phyloP scores from a whole-genome alignment of 495 filamentous ascomycete species.

The Rusavskia elegans region DNA sequence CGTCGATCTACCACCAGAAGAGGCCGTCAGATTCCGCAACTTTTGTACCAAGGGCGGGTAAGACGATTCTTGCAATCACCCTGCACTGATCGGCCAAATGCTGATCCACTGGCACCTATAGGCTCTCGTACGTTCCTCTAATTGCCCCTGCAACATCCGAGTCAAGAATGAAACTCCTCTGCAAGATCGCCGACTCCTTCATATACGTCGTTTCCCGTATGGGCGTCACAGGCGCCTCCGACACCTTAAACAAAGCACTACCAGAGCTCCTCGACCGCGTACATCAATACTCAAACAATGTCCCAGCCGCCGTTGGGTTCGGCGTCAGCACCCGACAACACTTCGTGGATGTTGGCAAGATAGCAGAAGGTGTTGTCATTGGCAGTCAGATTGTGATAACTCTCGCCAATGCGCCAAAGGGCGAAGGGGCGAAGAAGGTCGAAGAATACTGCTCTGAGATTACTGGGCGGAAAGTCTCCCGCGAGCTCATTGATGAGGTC shows the following conservation, averaged over 20 bases:
- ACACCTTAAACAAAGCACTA: constrained; percentile 61
- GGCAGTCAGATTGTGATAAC: constrained; percentile 83
- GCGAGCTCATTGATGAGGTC: constrained; percentile 21
- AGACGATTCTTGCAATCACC: constrained; percentile 7
- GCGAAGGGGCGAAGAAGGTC: constrained; percentile 56
- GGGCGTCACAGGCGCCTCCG: constrained; percentile 87
- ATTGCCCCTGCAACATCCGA: constrained; percentile 93
- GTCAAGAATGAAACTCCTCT: constrained; percentile 81
- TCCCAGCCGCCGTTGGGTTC: constrained; percentile 84
- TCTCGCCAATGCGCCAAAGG: constrained; percentile 51
- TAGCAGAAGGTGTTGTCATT: constrained; percentile 94
- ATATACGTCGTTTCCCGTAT: constrained; percentile 98
- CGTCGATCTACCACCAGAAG: constrained; percentile 92
- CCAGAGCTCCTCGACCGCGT: constrained; percentile 69
- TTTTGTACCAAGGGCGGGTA: constrained; percentile 62
- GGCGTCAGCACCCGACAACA: constrained; percentile 92
- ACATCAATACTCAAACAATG: constrained; percentile 81
- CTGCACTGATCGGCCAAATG: background rate
- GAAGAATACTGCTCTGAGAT: constrained; percentile 76
- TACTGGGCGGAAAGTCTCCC: constrained; percentile 35
- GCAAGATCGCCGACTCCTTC: constrained; percentile 95
- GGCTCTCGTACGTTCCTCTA: constrained; percentile 85
- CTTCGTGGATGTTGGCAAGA: constrained; percentile 65
- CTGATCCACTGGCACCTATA: constrained; percentile 14
- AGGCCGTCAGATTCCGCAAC: constrained; percentile 81